Evolutionary conservation across 2,329 filamentous ascomycete genomes (phyloP).

Genomic region (Stachybotrys chartarum): DNA sequence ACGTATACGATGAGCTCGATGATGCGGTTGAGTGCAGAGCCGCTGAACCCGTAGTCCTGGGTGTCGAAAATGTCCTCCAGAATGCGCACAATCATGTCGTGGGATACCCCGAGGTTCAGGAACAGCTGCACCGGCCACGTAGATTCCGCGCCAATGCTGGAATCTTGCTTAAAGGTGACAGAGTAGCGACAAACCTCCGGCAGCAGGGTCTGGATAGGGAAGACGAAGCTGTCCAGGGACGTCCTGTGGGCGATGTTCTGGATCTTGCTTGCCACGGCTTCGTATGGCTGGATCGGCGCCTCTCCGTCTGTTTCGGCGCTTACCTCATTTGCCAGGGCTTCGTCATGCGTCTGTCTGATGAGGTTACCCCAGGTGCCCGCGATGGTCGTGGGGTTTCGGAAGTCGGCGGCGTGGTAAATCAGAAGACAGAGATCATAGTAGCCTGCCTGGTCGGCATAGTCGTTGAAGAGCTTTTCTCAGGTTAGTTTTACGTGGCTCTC

Average conservation of each 20-base stretch:
- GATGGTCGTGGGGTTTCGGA: slow-evolving; percentile 82
- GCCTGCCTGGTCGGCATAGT: slow-evolving; percentile 80
- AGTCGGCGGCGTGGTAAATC: slow-evolving; percentile 88
- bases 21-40: slow-evolving; percentile 38
- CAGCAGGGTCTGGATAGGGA: slow-evolving; percentile 54
- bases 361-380: slow-evolving; percentile 77
- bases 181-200: slow-evolving; percentile 58
- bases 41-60: slow-evolving; percentile 52
- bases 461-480: slow-evolving; percentile 74
- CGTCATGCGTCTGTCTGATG: slow-evolving; percentile 63
- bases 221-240: slow-evolving; percentile 58
- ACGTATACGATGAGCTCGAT: slow-evolving; percentile 47
- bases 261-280: slow-evolving; percentile 58
- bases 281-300: slow-evolving; percentile 54
- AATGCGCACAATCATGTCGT: slow-evolving; percentile 48
- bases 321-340: slow-evolving; percentile 36
- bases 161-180: slow-evolving; percentile 50
- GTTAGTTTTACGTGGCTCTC: slow-evolving; percentile 8
- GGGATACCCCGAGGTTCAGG: slow-evolving; percentile 46
- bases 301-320: slow-evolving; percentile 32
- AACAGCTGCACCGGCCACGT: slow-evolving; percentile 52
- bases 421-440: slow-evolving; percentile 92
- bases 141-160: slow-evolving; percentile 47
- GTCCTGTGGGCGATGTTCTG: slow-evolving; percentile 59
- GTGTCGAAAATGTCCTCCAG: slow-evolving; percentile 51